Evolutionary conservation across 2,329 filamentous ascomycete genomes (phyloP).

Genomic region (Hypomyces rosellus): DNA sequence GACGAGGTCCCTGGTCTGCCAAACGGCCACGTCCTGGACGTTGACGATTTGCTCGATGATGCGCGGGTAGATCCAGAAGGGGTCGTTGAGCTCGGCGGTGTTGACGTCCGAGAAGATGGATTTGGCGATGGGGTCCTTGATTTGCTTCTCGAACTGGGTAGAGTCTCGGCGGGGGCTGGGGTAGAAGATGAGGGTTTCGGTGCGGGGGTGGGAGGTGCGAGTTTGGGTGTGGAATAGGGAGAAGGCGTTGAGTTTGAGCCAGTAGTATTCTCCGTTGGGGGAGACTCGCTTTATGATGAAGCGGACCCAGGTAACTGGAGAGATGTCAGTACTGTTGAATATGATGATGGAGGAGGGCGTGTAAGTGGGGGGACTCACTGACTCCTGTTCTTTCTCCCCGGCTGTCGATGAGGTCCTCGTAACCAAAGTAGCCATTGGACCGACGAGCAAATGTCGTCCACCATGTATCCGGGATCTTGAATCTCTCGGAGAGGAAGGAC

Average conservation of each 20-base stretch:
- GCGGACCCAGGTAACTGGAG: slow-evolving; percentile 26
- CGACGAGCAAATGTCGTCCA: slow-evolving; percentile 28
- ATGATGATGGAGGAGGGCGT: no score
- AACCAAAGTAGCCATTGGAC: slow-evolving; percentile 36
- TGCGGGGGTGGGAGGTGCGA: slow-evolving; percentile 17
- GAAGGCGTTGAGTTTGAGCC: slow-evolving; percentile 31
- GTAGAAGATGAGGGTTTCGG: slow-evolving; percentile 28
- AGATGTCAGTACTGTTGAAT: no score
- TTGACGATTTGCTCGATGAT: slow-evolving; percentile 25
- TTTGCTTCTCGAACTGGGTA: neutral
- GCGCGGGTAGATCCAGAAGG: slow-evolving; percentile 31
- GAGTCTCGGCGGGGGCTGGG: slow-evolving; percentile 6
- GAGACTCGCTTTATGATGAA: slow-evolving; percentile 25
- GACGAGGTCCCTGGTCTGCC: slow-evolving; percentile 31
- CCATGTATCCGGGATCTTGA: slow-evolving; percentile 27
- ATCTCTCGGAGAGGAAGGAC: slow-evolving; percentile 16
- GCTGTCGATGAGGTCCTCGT: slow-evolving; percentile 15
- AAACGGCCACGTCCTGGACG: slow-evolving; percentile 31
- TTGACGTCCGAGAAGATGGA: slow-evolving; percentile 1
- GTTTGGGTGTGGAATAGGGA: slow-evolving; percentile 22
- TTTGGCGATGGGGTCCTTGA: slow-evolving; percentile 14
- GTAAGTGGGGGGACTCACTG: neutral
- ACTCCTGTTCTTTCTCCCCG: neutral
- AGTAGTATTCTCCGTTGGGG: slow-evolving; percentile 20
- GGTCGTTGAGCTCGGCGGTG: slow-evolving; percentile 16